Evolutionary conservation across 768 basidiomycete genomes (phyloP), one percentile per base, ranked within the genome.

Genomic region (Neoboletus brunneissimus): DNA sequence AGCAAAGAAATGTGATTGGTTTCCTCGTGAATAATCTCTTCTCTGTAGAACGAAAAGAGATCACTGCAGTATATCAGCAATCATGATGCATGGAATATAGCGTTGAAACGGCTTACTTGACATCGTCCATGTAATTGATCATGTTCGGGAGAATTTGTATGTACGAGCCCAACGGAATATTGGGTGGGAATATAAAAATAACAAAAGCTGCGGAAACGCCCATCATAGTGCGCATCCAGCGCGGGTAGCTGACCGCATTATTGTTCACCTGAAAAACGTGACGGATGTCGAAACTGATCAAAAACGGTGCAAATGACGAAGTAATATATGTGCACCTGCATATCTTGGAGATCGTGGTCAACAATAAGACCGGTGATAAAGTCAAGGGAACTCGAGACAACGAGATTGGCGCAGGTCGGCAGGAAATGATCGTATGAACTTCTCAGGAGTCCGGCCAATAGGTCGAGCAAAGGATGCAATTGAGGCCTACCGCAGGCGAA

Each of bases 141-240:
- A 55, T 55, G 31, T 41, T 55, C 11, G 47, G 54, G 31, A 55
- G 31, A 29, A 55, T 55, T 55, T 55, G 54, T 3, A 55, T 18
- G 34, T 55, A 55, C 3, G 54, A 49, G 13, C 31, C 23, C 5
- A 49, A 18, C 12, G 54, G 54, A 27, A 55, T 49, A 15, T 48
- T 32, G 7, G 54, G 54, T 20, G 47, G 54, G n/a, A 55, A 55
- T 22, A 47, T 55, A 49, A 55, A 55, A 29, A 55, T 48, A 15
- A 55, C 54, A 27, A 49, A 49, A 18, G 34, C 46, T 13, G 47
- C 43, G 4, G 54, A 55, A 11, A 49, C 40, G 1, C 54, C 54
- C 54, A 49, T 55, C 47, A 55, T 18, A 11, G 54, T 55, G 23
- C 54, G 54, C 34, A 49, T 15, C 54, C 54, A 55, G 32, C 47